Evolutionary conservation across 176 grass and related monocot species (phyloP).

Genomic region (Oryza meyeriana): DNA sequence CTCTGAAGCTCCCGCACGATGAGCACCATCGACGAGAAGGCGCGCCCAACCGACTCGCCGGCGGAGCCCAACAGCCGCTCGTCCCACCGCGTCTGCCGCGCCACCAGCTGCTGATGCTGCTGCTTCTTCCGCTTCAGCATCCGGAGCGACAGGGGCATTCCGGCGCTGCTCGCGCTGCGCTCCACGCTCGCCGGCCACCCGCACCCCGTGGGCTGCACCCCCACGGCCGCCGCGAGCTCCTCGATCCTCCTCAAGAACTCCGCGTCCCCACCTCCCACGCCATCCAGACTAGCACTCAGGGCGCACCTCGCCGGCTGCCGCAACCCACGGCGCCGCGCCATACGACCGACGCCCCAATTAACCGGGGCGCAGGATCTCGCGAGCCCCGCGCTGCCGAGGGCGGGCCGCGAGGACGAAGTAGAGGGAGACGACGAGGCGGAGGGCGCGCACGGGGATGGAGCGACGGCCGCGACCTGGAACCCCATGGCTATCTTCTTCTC

Average conservation of each 20-base stretch:
- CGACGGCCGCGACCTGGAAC: background rate
- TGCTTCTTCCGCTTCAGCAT: background rate
- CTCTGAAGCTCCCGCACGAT: conserved; percentile 91
- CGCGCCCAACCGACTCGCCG: conserved; percentile 60
- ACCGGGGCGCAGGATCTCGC: background rate
- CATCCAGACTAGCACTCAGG: background rate
- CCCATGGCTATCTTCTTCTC: background rate
- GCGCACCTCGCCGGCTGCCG: background rate
- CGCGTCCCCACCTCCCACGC: background rate
- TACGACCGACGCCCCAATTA: background rate
- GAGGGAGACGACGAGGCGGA: background rate
- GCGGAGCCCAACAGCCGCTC: conserved; percentile 46
- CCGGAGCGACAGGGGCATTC: background rate
- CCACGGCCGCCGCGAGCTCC: background rate
- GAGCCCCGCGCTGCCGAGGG: background rate
- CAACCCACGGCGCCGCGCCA: background rate
- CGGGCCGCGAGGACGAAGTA: background rate
- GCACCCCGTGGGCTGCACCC: background rate
- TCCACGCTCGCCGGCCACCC: background rate
- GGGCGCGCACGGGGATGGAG: background rate
- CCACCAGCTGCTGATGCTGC: background rate
- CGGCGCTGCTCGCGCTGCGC: background rate
- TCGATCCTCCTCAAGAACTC: background rate
- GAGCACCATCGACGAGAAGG: conserved; percentile 96
- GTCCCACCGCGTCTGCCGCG: conserved; percentile 38